Evolutionary conservation across 495 filamentous ascomycete species (phyloP), one percentile per base, ranked within the genome.

Genomic region (Trypethelium eluteriae): DNA sequence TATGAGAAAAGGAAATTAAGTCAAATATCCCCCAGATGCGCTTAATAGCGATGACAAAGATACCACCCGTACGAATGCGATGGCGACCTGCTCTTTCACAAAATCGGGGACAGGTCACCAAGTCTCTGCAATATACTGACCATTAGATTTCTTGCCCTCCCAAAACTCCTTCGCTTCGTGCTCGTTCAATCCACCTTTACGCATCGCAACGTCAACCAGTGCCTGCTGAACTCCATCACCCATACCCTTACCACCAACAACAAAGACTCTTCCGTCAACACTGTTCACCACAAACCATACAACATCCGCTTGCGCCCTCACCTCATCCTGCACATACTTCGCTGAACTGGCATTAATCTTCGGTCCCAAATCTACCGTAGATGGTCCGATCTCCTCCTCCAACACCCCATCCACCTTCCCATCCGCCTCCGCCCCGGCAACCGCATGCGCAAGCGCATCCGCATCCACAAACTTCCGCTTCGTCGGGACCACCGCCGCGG

Each of bases 241-340:
- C 94, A 98, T 98, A 5, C 94, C 94, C 79, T 91, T 90, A 67
- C 85, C 89, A 25, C 94, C 94, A 72, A 95, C 98, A 38, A 98
- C 94, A 74, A 98, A 98, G 16, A 98, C 86, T 11, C 94, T 84
- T 0, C 94, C 94, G 72, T 98, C 94, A 9, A 97, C 79, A 34
- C 91, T 84, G 75, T 97, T 97, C 79, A 96, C 89, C 63, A 98
- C 89, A 73, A 88, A 93, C 94, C 95, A 98, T 18, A 98, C 94
- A 25, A 98, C 82, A 75, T 98, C 93, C 2, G 92, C 92, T 75
- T 97, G 94, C 49, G 88, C 81, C 25, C 85, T 76, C 3, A 79
- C 75, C 65, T 79, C 77, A 62, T 79, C 77, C 62, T 79, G 77
- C 4, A 79, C 77, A 66, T 79, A 79, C 63, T 74, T 74, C 18